Evolutionary conservation across 768 basidiomycete species (phyloP), one percentile per base, ranked within the genome.

Genomic region (Agaricus blazei): DNA sequence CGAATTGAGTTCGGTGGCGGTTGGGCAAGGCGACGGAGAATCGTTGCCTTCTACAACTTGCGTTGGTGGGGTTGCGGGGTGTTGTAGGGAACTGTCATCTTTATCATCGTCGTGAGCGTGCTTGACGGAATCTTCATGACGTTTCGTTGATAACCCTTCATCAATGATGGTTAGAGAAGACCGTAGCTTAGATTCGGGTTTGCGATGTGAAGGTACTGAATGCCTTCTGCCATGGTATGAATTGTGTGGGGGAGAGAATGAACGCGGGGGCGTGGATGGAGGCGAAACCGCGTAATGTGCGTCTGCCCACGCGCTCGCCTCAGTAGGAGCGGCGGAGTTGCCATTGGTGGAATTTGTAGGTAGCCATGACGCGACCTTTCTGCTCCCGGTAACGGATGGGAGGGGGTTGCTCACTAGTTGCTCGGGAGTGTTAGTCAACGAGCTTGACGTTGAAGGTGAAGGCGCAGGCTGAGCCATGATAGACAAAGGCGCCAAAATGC

Each of bases 401-500:
- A 70, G 60, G 7, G 66, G 62, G 34, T 72, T 66, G 7, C 64
- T 58, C 14, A 67, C 57, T 41, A 69, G 73, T 34, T 69, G 70
- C 66, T 74, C 78, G 26, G 78, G 71, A 57, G 76, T 79, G 54
- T 71, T 73, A 11, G 78, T 78, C 58, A 80, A 64, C n/a, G 87
- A 81, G 59, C 80, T 83, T 15, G 84, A 74, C 9, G 54, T 49
- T 3, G 54, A 56, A n/a, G 54, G 50, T 24, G 83, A 78, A 14
- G 85, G 71, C 5, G 87, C 83, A 19, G 75, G 69, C 45, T 66
- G 62, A 51, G 61, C 80, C 74, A 87, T 85, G 56, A 91, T 84
- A 31, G 88, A 88, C 31, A 93, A 76, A 2, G 95, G 94, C 4
- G 92, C 85, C 1, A 98, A 79, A 58, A 97, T 95, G 65, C 85